A percentile compares a stretch with the other conserved stretches of the same genome.
phyloP scores from a whole-genome alignment of 345 rosid species.

The Sonneratia caseolaris region DNA sequence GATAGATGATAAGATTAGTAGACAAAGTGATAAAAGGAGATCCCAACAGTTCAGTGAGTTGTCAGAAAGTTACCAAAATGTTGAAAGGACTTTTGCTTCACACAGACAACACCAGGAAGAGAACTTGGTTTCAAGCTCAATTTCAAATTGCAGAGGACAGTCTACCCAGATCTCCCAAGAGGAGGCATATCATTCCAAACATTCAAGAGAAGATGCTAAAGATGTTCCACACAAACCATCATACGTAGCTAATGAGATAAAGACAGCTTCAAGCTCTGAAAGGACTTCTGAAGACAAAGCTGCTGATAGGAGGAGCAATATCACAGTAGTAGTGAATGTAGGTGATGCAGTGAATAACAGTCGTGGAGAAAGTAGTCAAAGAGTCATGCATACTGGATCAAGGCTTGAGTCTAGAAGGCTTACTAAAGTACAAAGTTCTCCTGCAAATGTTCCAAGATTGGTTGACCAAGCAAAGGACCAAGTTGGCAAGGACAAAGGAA shows the following conservation, averaged over 20 bases:
- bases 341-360: conserved; percentile 21
- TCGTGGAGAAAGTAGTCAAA: conserved; percentile 21
- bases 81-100: conserved; percentile 22
- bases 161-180: conserved; percentile 19
- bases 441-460: conserved; percentile 19
- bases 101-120: conserved; percentile 30
- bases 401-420: conserved; percentile 18
- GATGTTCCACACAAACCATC: conserved; percentile 26
- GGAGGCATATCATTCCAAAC: conserved; percentile 23
- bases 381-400: conserved; percentile 23
- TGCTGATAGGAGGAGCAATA: conserved; percentile 31
- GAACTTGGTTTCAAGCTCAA: conserved; percentile 20
- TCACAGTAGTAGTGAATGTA: conserved; percentile 21
- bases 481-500: conserved; percentile 26
- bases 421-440: conserved; percentile 21
- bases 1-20: conserved; percentile 25
- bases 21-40: conserved; percentile 25
- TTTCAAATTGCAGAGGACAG: conserved; percentile 28
- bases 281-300: conserved; percentile 32
- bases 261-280: conserved; percentile 24
- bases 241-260: conserved; percentile 21
- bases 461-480: conserved; percentile 31
- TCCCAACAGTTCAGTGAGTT: conserved; percentile 25
- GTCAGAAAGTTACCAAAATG: conserved; percentile 22
- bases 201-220: conserved; percentile 32